Base-by-base conservation (phyloP, 202 grass and related monocot species). In the Zizania palustris region DNA sequence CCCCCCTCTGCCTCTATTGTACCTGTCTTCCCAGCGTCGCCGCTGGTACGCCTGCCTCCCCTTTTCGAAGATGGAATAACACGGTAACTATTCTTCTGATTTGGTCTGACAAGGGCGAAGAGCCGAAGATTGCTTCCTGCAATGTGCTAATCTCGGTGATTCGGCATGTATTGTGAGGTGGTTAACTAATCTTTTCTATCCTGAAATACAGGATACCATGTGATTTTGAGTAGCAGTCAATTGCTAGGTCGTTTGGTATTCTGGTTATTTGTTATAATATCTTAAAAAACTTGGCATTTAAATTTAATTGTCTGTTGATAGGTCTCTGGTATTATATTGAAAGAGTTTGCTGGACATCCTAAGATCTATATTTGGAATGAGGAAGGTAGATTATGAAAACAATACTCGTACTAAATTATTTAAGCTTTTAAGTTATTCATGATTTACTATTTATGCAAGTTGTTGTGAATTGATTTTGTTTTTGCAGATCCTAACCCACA, bases 291-390 rank as follows among this genome's bases (percentile, higher is more conserved):
- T 83, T 76, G 15, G 34, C 36, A 6, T 2, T 55, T 70, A 68
- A 69, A 13, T 63, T 79, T 48, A 64, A 50, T 14, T 65, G 10
- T 74, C 74, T 65, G 1, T 28, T 74, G 64, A 3, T 83, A 94
- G 91, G 73, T 94, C 3, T 80, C 84, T 84, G 87, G 87, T 84
- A 74, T 90, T 75, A 59, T 94, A 83, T 34, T 69, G 36, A 86
- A 87, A 80, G 91, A 97, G 65, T 84, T 97, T 5, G 67, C 71
- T 80, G 82, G 49, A 45, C 89, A 94, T 85, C 91, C 91, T 13
- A 94, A 92, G 76, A 70, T 92, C 39, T 92, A 88, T 90, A 81
- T 97, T 79, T 97, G 91, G 87, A 80, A 92, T 10, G 91, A 89
- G 15, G 80, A 90, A 94, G 95, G 95, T 97, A 92, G 54, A 61